A percentile compares a stretch with the other conserved stretches of the same genome.
Evolutionary conservation across 2,329 filamentous ascomycete genomes (phyloP).

Genomic region (Cylindrodendrum hubeiense): DNA sequence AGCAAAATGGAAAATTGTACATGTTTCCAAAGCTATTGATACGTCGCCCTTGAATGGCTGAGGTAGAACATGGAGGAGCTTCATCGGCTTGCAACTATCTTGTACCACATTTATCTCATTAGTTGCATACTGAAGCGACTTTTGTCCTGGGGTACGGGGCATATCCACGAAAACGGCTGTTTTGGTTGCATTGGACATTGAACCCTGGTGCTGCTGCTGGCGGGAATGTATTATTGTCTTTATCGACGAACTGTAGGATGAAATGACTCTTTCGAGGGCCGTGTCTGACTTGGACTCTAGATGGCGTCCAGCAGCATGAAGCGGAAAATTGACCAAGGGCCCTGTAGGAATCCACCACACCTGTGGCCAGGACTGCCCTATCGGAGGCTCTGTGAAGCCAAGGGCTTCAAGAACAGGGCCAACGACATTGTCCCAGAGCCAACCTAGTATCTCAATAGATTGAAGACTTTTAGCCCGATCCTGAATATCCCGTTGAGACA

Average conservation of each 20-base stretch:
- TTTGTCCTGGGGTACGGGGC: no score
- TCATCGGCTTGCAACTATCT: no score
- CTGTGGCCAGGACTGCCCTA: not conserved
- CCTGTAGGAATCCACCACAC: constrained; percentile 12
- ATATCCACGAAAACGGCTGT: no score
- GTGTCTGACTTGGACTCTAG: not conserved
- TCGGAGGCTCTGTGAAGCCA: not conserved
- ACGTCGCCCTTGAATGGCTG: no score
- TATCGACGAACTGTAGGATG: constrained; percentile 4
- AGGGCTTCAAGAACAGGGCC: not conserved
- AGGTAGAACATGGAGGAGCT: no score
- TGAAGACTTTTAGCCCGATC: not conserved
- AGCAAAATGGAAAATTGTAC: constrained; percentile 1
- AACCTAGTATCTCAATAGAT: not conserved
- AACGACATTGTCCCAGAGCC: not conserved
- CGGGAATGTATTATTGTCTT: not conserved
- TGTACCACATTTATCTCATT: no score
- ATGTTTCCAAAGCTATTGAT: not conserved
- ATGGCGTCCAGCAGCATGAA: constrained; percentile 1
- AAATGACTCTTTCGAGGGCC: not conserved
- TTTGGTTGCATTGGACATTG: not conserved
- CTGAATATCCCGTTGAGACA: not conserved
- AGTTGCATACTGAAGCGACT: no score
- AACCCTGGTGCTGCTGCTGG: not conserved
- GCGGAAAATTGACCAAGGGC: not conserved